Evolutionary conservation across 495 filamentous ascomycete genomes (phyloP).

Genomic region (Tetracladium marchalianum): DNA sequence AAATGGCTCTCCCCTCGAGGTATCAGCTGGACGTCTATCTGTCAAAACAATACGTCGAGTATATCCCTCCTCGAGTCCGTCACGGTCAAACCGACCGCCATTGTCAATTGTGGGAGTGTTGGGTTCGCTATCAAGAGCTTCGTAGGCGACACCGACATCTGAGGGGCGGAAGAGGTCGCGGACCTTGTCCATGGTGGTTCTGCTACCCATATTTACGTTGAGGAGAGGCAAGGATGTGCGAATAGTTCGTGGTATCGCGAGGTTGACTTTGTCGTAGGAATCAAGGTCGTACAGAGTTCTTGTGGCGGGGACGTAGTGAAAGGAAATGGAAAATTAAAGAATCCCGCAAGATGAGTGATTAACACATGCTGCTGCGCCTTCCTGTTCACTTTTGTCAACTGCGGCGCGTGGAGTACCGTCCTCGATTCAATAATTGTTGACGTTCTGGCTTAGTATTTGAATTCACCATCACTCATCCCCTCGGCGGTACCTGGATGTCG

Average conservation of each 20-base stretch:
- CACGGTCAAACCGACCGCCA: conserved; percentile 16
- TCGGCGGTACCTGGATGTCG: too few species aligned
- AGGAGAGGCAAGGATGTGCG: background rate
- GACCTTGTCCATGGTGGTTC: conserved; percentile 33
- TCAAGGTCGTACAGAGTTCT: too few species aligned
- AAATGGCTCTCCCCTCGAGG: conserved; percentile 34
- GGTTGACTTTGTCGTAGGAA: too few species aligned
- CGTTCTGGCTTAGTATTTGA: too few species aligned
- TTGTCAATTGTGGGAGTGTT: conserved; percentile 21
- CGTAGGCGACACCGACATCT: conserved; percentile 42
- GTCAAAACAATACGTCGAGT: background rate
- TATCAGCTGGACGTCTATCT: background rate
- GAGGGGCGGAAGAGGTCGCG: conserved; percentile 32
- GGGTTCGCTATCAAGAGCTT: conserved; percentile 40
- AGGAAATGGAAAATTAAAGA: too few species aligned
- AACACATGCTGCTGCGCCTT: too few species aligned
- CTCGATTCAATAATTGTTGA: too few species aligned
- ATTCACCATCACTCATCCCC: too few species aligned
- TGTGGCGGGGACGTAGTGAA: too few species aligned
- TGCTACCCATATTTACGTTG: conserved; percentile 4
- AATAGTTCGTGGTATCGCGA: background rate
- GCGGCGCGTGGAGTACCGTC: too few species aligned
- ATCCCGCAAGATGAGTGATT: too few species aligned
- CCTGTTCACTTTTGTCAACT: too few species aligned
- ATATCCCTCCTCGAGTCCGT: conserved; percentile 27